A percentile compares a stretch with the other conserved stretches of the same genome.
These are phyloP conservation scores for Myriangium duriaei DNA, from an alignment of 2,329 filamentous ascomycete genomes.

Conservation along the genomic window DNA sequence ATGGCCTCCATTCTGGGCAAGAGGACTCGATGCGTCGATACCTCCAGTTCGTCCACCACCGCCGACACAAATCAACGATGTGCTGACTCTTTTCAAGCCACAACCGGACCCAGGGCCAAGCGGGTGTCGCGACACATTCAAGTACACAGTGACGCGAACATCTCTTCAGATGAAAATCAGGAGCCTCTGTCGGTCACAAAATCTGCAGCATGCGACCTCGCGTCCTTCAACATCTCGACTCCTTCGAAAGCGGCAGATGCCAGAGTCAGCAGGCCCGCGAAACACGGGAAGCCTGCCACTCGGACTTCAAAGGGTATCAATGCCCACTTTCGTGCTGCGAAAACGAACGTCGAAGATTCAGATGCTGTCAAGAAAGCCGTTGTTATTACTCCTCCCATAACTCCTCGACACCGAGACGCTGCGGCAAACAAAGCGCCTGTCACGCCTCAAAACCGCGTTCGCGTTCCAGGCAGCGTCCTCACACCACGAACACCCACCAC, in stretches of 20 bases:
- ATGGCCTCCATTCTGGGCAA: neutral
- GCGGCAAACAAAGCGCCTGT: slow-evolving; percentile 55
- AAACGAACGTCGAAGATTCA: slow-evolving; percentile 21
- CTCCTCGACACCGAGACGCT: slow-evolving; percentile 68
- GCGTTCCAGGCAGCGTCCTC: slow-evolving; percentile 59
- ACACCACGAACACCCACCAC: slow-evolving; percentile 71
- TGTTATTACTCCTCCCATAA: slow-evolving; percentile 45
- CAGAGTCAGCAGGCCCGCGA: slow-evolving; percentile 30
- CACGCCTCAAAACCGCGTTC: slow-evolving; percentile 75
- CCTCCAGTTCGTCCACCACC: neutral
- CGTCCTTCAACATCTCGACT: slow-evolving; percentile 11
- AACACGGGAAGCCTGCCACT: slow-evolving; percentile 33
- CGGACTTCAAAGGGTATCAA: slow-evolving; percentile 36
- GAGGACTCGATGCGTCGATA: neutral
- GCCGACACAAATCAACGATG: no score
- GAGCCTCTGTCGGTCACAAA: slow-evolving; percentile 13
- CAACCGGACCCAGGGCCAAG: slow-evolving; percentile 25
- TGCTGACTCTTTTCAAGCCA: slow-evolving; percentile 1
- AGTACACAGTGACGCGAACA: slow-evolving; percentile 54
- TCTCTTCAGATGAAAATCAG: slow-evolving; percentile 40
- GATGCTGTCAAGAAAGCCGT: slow-evolving; percentile 26
- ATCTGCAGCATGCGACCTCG: slow-evolving; percentile 32
- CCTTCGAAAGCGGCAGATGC: neutral
- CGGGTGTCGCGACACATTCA: slow-evolving; percentile 30
- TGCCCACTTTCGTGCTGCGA: slow-evolving; percentile 29